A percentile compares a stretch with the other conserved stretches of the same genome.
Conservation (phyloP, 1,284 basidiomycete species). For the Malassezia restricta region DNA sequence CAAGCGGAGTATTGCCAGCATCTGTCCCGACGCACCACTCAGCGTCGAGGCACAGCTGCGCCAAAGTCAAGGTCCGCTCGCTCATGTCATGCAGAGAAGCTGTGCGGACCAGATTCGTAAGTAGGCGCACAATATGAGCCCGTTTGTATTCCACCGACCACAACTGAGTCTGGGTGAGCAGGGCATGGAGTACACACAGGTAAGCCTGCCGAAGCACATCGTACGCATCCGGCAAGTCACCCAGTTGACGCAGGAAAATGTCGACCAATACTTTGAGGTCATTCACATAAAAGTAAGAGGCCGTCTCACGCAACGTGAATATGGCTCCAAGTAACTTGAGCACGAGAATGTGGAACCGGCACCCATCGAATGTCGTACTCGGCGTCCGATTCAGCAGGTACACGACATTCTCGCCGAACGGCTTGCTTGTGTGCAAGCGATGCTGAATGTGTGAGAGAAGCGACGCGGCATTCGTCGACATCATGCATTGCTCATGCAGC, state of each 20-base stretch:
- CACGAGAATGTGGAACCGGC: slow-evolving; percentile 86
- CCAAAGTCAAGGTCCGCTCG: slow-evolving; percentile 74
- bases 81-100: slow-evolving; percentile 58
- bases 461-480: slow-evolving; percentile 12
- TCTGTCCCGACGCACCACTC: slow-evolving; percentile 24
- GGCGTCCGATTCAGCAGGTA: slow-evolving; percentile 89
- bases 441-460: slow-evolving; percentile 60
- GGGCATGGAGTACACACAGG: slow-evolving; percentile 84
- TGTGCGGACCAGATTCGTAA: slow-evolving; percentile 67
- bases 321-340: slow-evolving; percentile 89
- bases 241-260: slow-evolving; percentile 82
- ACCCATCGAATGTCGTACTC: slow-evolving; percentile 56
- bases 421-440: slow-evolving; percentile 70
- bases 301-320: slow-evolving; percentile 82
- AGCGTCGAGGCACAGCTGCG: slow-evolving; percentile 61
- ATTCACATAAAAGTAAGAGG: slow-evolving; percentile 96
- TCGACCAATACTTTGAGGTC: slow-evolving; percentile 90
- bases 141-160: slow-evolving; percentile 75
- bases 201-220: slow-evolving; percentile 96
- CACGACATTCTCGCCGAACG: slow-evolving; percentile 95
- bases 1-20: slow-evolving; percentile 12
- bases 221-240: slow-evolving; percentile 79
- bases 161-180: slow-evolving; percentile 87
- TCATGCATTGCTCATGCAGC: slow-evolving; percentile 96
- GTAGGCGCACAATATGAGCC: slow-evolving; percentile 66